Base-by-base conservation (phyloP, 2,329 filamentous ascomycete species). In the Fusarium sp. region DNA sequence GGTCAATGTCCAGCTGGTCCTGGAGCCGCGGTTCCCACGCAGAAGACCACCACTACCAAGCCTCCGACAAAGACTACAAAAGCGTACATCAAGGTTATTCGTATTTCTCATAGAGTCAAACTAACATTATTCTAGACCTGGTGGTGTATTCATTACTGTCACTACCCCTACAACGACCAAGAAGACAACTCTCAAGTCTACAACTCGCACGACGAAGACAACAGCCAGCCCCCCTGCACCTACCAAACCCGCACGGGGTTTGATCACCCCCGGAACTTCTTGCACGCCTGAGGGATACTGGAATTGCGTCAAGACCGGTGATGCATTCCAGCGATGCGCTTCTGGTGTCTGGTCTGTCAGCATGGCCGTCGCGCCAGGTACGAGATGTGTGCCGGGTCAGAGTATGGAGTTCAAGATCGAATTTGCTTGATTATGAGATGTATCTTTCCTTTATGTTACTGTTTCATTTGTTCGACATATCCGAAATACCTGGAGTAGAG, bases 251-350 rank as follows among this genome's bases (percentile, higher is more conserved):
- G 63, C 60, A 9, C 62, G 49, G 0, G 67, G 67, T 2, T 9
- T 62, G 4, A 71, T 70, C 6, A 40, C 67, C 0, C 63, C 67
- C 0, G 67, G 63, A 7, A 70, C 55, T 0, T 12, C 62, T 1
- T 70, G 69, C 18, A 64, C 77, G 72, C 34, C 80, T 80, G 50
- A 70, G 6, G 67, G 67, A 1, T 71, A 71, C 20, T 70, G 67
- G 67, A 70, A 69, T 55, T 70, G 67, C 12, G 36, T 65, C 40
- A 71, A 23, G 13, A 34, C 54, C 7, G 67, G 67, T 8, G 42
- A 36, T 1, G 34, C 51, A 2, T 90, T 88, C 81, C 87, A 89
- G 77, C 85, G 86, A 57, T 90, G 88, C 66, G 87, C 86, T 11
- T 84, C 81, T 15, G 87, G 88, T 9, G 70, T 76, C 41, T 90